Evolutionary conservation across 805 yeast genomes (phyloP).

Genomic region (Kregervanrija pseudodelftensis): DNA sequence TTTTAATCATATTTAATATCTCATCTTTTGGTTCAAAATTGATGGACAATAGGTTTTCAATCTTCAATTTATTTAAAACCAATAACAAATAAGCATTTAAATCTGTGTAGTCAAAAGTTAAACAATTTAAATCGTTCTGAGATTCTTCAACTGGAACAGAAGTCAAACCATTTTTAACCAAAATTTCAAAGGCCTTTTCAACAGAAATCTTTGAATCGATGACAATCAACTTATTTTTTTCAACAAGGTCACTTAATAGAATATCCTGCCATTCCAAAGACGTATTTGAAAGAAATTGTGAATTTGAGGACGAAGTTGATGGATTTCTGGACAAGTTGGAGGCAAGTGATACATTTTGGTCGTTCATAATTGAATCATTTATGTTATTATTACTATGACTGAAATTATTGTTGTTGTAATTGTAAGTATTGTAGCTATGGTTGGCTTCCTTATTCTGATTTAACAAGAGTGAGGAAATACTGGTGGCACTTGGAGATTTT

Average conservation of each 20-base stretch:
- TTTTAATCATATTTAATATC: conserved; percentile 36
- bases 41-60: conserved; percentile 31
- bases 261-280: conserved; percentile 66
- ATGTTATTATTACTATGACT: conserved; percentile 3
- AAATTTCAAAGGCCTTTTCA: conserved; percentile 80
- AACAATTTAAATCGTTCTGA: conserved; percentile 55
- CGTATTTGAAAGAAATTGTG: conserved; percentile 22
- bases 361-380: neutral
- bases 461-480: conserved; percentile 4
- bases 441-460: neutral
- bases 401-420: conserved; percentile 9
- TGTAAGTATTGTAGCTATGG: neutral
- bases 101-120: conserved; percentile 89
- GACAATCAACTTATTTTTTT: conserved; percentile 66
- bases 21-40: conserved; percentile 30
- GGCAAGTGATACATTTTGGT: neutral
- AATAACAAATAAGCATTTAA: conserved; percentile 78
- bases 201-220: conserved; percentile 65
- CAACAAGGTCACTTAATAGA: conserved; percentile 65
- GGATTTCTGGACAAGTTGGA: conserved; percentile 30
- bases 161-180: conserved; percentile 67
- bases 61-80: conserved; percentile 63
- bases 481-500: conserved; percentile 4
- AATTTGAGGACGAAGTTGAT: conserved; percentile 27
- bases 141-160: conserved; percentile 71